Evolutionary conservation across 192 early-diverging fungal species (phyloP).

Genomic region (Diversispora eburnea): DNA sequence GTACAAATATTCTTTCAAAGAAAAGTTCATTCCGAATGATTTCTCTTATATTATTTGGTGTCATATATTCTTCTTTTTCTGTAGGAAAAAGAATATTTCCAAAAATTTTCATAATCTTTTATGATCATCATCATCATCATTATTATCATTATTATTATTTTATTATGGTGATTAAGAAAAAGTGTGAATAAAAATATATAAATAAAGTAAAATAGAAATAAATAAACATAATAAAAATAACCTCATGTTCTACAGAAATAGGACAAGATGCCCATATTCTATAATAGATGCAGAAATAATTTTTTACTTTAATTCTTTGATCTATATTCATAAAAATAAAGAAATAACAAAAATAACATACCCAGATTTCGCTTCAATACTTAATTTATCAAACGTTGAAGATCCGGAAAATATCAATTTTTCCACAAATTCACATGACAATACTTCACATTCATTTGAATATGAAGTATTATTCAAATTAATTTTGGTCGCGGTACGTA

Average conservation of each 20-base stretch:
- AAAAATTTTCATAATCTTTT: conserved; percentile 15
- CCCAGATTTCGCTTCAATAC: conserved; percentile 10
- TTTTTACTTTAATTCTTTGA: not conserved
- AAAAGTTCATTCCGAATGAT: conserved; percentile 1
- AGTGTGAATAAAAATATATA: not conserved
- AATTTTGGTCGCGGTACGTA: conserved; percentile 2
- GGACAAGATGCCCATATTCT: conserved; percentile 8
- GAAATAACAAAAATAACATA: not conserved
- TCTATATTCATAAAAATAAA: not conserved
- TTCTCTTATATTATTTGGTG: conserved; percentile 8
- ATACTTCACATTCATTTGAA: not conserved
- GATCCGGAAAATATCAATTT: conserved; percentile 4
- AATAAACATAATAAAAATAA: not conserved
- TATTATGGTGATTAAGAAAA: no score
- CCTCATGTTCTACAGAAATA: conserved; percentile 18
- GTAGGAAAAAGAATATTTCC: conserved; percentile 5
- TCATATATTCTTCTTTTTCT: conserved; percentile 7
- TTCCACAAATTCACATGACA: conserved; percentile 21
- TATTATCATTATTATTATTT: not conserved
- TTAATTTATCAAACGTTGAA: conserved; percentile 1
- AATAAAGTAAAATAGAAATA: not conserved
- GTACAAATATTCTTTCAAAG: not conserved
- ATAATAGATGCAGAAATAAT: not conserved
- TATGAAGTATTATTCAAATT: not conserved
- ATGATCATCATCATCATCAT: not conserved